Percentiles rank a stretch among this genome's conserved stretches.
These are phyloP conservation scores for Fraxinus latifolia DNA, from an alignment of 305 asterid genomes.

Conservation along the genomic window DNA sequence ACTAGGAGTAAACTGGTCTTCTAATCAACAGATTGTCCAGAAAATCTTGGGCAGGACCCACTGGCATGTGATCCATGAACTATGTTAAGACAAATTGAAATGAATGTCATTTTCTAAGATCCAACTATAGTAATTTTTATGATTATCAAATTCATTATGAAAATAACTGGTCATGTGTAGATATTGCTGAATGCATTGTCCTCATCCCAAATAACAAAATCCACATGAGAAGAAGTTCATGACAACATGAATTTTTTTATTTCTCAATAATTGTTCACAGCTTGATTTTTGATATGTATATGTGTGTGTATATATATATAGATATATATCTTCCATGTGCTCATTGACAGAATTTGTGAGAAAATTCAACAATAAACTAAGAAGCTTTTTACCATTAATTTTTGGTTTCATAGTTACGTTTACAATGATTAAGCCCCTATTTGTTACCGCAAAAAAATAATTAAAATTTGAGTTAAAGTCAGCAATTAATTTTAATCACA, in stretches of 20 bases:
- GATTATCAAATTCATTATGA: background rate
- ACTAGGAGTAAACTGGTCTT: background rate
- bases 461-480: too few relatives aligned
- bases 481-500: too few relatives aligned
- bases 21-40: background rate
- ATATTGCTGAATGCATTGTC: conserved; percentile 35
- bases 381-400: too few relatives aligned
- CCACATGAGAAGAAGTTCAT: conserved; percentile 16
- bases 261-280: background rate
- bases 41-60: conserved; percentile 35
- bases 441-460: too few relatives aligned
- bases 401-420: too few relatives aligned
- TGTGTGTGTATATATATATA: too few relatives aligned
- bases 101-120: conserved; percentile 25
- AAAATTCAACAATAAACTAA: too few relatives aligned
- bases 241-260: conserved; percentile 20
- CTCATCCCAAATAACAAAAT: conserved; percentile 39
- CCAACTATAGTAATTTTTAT: conserved; percentile 12
- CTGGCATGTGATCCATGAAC: conserved; percentile 72
- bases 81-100: conserved; percentile 12
- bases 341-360: too few relatives aligned
- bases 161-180: conserved; percentile 32
- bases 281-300: background rate
- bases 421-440: too few relatives aligned
- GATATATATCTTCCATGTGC: too few relatives aligned